Evolutionary conservation across 202 grass and related monocot species (phyloP).

Genomic region (Eragrostis tef): DNA sequence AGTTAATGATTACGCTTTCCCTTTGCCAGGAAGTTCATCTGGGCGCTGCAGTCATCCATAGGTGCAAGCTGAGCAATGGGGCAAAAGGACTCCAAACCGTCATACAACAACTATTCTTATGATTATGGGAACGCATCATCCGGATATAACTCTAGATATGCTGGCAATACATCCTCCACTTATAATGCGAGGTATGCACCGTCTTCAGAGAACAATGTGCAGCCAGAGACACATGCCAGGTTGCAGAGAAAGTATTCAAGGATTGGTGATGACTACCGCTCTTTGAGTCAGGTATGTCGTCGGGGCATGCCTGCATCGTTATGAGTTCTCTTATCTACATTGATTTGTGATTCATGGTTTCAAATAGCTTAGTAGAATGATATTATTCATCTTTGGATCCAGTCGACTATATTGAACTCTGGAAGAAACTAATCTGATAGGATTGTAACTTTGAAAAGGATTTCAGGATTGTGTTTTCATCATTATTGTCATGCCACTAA

Average conservation of each 20-base stretch:
- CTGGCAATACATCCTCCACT: conserved; percentile 40
- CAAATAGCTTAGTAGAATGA: conserved; percentile 14
- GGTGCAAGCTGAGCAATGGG: conserved; percentile 54
- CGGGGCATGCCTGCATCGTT: not conserved
- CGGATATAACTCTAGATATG: conserved; percentile 50
- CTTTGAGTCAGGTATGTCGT: conserved; percentile 67
- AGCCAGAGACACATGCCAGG: conserved; percentile 54
- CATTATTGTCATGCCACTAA: conserved; percentile 27
- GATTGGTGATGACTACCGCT: conserved; percentile 80
- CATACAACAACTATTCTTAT: conserved; percentile 32
- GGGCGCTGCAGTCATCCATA: not conserved
- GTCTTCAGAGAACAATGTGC: conserved; percentile 46
- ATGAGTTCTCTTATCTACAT: not conserved
- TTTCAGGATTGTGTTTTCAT: conserved; percentile 19
- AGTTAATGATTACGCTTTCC: conserved; percentile 3
- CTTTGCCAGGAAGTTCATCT: conserved; percentile 29
- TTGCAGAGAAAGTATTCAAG: conserved; percentile 68
- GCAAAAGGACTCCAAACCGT: conserved; percentile 65
- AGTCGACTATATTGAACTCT: conserved; percentile 7
- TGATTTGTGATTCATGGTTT: not conserved
- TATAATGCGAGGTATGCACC: conserved; percentile 53
- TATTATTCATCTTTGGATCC: conserved; percentile 17
- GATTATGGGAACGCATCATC: conserved; percentile 49
- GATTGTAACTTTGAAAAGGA: not conserved
- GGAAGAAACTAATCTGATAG: conserved; percentile 12